These are phyloP conservation scores for Gyromitra esculenta DNA, from an alignment of 2,329 filamentous ascomycete genomes.

Conservation along the genomic window DNA sequence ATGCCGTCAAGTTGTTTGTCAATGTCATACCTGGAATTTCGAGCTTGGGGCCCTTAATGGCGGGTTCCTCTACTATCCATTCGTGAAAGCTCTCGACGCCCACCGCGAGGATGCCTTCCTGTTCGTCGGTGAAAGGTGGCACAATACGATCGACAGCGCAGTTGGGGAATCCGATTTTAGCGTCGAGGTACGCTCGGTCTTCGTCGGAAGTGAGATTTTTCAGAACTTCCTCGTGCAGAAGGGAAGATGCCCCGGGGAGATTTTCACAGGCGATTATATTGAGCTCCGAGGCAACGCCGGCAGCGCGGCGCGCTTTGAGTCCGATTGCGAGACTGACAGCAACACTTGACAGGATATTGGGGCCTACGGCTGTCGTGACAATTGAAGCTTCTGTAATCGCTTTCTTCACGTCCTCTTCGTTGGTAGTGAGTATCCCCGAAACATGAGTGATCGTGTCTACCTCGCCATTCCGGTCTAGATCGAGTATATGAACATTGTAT, in stretches of 20 bases:
- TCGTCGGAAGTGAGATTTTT: slow-evolving; percentile 52
- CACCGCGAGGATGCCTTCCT: slow-evolving; percentile 81
- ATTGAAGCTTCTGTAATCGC: slow-evolving; percentile 84
- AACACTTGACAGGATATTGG: slow-evolving; percentile 95
- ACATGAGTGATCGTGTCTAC: slow-evolving; percentile 84
- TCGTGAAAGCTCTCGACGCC: slow-evolving; percentile 99
- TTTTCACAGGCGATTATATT: slow-evolving; percentile 98
- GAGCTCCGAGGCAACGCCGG: slow-evolving; percentile 70
- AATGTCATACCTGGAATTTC: slow-evolving; percentile 89
- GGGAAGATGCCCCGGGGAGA: slow-evolving; percentile 85
- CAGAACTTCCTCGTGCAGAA: slow-evolving; percentile 56
- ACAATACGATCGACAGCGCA: slow-evolving; percentile 98
- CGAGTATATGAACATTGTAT: slow-evolving; percentile 74
- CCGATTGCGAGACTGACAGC: slow-evolving; percentile 95
- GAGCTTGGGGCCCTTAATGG: slow-evolving; percentile 74
- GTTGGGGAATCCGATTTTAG: slow-evolving; percentile 90
- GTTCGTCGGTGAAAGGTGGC: slow-evolving; percentile 73
- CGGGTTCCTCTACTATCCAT: slow-evolving; percentile 92
- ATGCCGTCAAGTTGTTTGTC: slow-evolving; percentile 89
- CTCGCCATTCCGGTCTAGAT: slow-evolving; percentile 49
- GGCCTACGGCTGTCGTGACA: slow-evolving; percentile 96
- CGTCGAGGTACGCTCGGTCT: slow-evolving; percentile 61
- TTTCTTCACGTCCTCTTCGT: slow-evolving; percentile 71
- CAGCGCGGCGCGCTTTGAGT: slow-evolving; percentile 77
- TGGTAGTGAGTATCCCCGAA: slow-evolving; percentile 94